phyloP scores from a whole-genome alignment of 2,329 filamentous ascomycete genomes.

The Teratosphaeria epicoccoides region DNA sequence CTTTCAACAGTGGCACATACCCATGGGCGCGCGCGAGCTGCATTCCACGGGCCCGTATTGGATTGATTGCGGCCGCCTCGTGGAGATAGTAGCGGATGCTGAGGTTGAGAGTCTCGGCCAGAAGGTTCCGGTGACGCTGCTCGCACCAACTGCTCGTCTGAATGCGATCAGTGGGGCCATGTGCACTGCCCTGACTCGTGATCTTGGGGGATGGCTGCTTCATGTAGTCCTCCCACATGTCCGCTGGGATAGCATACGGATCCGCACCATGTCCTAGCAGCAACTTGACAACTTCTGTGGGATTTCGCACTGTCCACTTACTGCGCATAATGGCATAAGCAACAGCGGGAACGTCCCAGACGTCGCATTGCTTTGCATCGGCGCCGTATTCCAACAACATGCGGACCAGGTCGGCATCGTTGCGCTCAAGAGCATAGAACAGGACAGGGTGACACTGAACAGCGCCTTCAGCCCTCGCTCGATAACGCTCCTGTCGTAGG shows the following conservation, averaged over 20 bases:
- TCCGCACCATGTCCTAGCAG: background rate
- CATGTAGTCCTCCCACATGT: conserved; percentile 2
- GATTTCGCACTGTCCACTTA: conserved; percentile 1
- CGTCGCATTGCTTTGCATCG: background rate
- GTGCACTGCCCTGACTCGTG: background rate
- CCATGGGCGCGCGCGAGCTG: conserved; percentile 2
- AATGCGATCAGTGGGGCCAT: background rate
- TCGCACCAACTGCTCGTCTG: conserved; percentile 1
- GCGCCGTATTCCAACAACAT: conserved; percentile 1
- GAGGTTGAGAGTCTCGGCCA: conserved; percentile 2
- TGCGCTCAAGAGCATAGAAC: conserved; percentile 2
- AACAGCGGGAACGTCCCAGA: background rate
- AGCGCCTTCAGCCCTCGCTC: background rate
- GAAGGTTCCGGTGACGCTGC: background rate
- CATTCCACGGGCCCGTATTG: background rate
- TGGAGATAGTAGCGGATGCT: conserved; percentile 1
- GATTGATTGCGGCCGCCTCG: background rate
- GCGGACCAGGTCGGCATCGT: conserved; percentile 1
- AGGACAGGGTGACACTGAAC: conserved; percentile 1
- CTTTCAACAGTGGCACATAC: conserved; percentile 1
- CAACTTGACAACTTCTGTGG: conserved; percentile 2
- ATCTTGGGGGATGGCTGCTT: background rate
- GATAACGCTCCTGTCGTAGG: background rate
- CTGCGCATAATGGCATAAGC: conserved; percentile 2
- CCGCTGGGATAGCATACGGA: background rate